Base-by-base conservation (phyloP, 495 filamentous ascomycete genomes). In the Acidiella bohemica region DNA sequence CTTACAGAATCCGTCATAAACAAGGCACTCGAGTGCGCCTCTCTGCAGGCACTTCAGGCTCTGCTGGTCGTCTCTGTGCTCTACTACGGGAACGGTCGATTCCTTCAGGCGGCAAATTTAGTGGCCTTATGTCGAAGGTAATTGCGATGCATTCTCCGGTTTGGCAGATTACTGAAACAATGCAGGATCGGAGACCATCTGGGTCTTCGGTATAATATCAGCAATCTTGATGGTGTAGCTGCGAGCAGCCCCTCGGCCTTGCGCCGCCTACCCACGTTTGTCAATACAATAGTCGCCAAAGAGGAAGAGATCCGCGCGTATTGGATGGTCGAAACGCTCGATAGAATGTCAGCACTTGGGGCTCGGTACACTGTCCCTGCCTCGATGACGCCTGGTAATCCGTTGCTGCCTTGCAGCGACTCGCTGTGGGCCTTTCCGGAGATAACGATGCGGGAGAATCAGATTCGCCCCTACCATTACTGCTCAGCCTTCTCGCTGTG, bases 311-410 rank as follows among this genome's bases (percentile, higher is more conserved):
- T 57, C 19, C 46, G 58, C 39, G 54, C 58, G 24, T 59, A 55
- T 34, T 60, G 58, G 58, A 60, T 60, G 58, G 52, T 47, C 9
- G 56, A 60, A 46, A 47, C 57, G 17, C 52, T 60, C 8, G 58
- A 60, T 27, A 47, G 51, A 17, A 49, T 53, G 18, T 55, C 54
- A 2, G 49, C 53, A 7, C 33, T 60, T 6, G 58, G 58, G 16
- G 54, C 52, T n/a, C 44, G 45, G 13, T 59, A 57, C 49, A 54
- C 56, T 30, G 28, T 54, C 22, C 37, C 43, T 29, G 36, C 49
- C 22, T 47, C 47, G 17, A 42, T 19, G 36, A 47, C 50, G 2
- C 46, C 48, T 20, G 28, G 29, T 19, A 27, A 36, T 13, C 46
- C 39, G 6, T 28, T 53, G 21, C 32, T 53, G 2, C 50, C 50